Evolutionary conservation across 2,329 filamentous ascomycete species (phyloP).

Genomic region (Parastagonospora avenae): DNA sequence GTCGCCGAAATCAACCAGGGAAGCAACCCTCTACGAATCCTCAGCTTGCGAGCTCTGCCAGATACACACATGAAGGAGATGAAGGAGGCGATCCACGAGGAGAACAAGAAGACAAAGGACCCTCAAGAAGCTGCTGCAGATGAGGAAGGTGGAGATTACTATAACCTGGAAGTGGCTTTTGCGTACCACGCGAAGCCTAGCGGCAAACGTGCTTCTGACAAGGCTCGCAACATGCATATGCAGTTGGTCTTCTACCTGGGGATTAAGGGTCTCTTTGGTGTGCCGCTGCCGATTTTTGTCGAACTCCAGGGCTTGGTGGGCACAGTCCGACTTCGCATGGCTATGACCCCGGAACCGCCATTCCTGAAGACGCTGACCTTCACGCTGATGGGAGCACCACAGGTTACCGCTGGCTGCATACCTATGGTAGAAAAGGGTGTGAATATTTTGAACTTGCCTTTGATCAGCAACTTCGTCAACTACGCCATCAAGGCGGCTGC

Average conservation of each 20-base stretch:
- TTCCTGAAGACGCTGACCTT: conserved; percentile 92
- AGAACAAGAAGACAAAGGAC: conserved; percentile 81
- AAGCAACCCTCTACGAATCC: conserved; percentile 83
- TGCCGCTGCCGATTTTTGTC: conserved; percentile 85
- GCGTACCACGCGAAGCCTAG: conserved; percentile 88
- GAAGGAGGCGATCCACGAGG: conserved; percentile 77
- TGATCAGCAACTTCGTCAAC: conserved; percentile 97
- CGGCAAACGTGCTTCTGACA: conserved; percentile 71
- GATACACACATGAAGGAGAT: conserved; percentile 81
- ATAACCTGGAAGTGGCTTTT: conserved; percentile 89
- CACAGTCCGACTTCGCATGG: conserved; percentile 80
- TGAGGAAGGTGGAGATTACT: conserved; percentile 88
- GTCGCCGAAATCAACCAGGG: conserved; percentile 96
- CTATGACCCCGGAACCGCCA: conserved; percentile 87
- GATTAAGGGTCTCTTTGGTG: conserved; percentile 83
- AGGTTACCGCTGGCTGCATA: conserved; percentile 85
- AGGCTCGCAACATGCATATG: conserved; percentile 96
- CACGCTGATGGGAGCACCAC: conserved; percentile 91
- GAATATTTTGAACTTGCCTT: conserved; percentile 86
- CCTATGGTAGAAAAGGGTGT: conserved; percentile 91
- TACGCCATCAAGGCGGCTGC: conserved; percentile 88
- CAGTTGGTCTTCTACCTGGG: conserved; percentile 93
- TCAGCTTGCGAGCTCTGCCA: conserved; percentile 84
- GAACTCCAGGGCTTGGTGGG: conserved; percentile 91
- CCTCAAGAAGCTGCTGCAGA: conserved; percentile 85